Base-by-base conservation (phyloP, 305 asterid genomes). In the Fraxinus albicans region DNA sequence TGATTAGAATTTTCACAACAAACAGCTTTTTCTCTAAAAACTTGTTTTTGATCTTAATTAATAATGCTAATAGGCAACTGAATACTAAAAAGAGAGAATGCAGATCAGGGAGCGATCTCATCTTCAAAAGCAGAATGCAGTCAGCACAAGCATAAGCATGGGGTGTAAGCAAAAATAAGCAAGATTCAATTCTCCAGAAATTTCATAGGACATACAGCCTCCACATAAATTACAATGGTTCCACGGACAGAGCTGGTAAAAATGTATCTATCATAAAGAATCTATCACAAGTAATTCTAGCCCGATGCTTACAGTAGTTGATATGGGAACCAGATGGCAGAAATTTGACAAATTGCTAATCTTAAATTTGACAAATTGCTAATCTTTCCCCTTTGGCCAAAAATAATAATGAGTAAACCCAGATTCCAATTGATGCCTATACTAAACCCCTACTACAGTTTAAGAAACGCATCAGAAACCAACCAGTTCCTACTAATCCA, bases 121-220 rank as follows among this genome's bases (percentile, higher is more conserved):
- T 81, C 53, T n/a, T 58, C 77, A 29, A 65, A 78, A 83, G 44
- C 63, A 55, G 6, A 83, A 73, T 34, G 29, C 80, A 67, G 35
- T 34, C 76, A 42, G 79, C 65, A 80, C 82, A 74, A 74, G 81
- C 79, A 80, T 79, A 74, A 74, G 81, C 79, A 78, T 50, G 21
- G 40, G 27, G 47, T 27, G 1, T 55, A 31, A 80, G 82, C 65
- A 82, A 73, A 79, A 2, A 23, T 21, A 60, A 58, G n/a, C 27
- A 72, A 50, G 35, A 63, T 67, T 12, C 33, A 40, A 77, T 60
- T 55, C 77, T 27, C 73, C 47, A 74, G 55, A 47, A 27, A 73
- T 70, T 65, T 78, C 44, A 15, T 50, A 15, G 21, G 63, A 50
- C 21, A 50, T 50, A 50, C 63, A 17, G 63, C 21, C 63, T 50